Conservation (phyloP, 192 early-diverging fungal species). For the Backusella macrospora region DNA sequence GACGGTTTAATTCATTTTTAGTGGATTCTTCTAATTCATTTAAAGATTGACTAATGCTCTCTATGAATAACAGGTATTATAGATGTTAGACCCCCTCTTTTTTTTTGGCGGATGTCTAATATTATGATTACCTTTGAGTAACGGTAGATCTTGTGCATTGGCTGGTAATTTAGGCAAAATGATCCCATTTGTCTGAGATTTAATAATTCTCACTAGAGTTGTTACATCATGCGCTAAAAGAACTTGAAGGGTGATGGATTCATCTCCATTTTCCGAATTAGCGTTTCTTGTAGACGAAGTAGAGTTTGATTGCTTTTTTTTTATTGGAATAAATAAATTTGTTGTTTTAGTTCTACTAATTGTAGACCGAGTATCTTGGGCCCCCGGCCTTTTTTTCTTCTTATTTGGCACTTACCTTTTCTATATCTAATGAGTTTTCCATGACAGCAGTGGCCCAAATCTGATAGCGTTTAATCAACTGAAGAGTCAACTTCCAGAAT, state of each 20-base stretch:
- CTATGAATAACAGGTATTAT: constrained; percentile 15
- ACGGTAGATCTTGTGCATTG: constrained; percentile 44
- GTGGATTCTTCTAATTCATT: constrained; percentile 26
- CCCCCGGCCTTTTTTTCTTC: neutral
- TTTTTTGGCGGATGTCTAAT: neutral
- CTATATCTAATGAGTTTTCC: neutral
- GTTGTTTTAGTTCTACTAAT: too few species aligned
- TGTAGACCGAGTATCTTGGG: too few species aligned
- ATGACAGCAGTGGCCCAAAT: constrained; percentile 29
- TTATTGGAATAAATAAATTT: too few species aligned
- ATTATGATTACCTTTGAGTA: constrained; percentile 45
- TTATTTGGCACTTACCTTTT: neutral
- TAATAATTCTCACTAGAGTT: neutral
- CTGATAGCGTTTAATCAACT: constrained; percentile 40
- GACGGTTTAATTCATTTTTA: constrained; percentile 42
- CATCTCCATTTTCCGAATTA: constrained; percentile 1
- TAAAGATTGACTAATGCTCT: constrained; percentile 31
- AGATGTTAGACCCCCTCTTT: neutral
- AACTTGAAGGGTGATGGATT: neutral
- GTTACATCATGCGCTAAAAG: constrained; percentile 10
- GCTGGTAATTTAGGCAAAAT: constrained; percentile 53
- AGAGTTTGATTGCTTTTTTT: too few species aligned
- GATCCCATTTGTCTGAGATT: constrained; percentile 10
- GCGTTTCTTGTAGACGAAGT: neutral
- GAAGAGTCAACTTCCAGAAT: constrained; percentile 68